Evolutionary conservation across 2,329 filamentous ascomycete genomes (phyloP), one percentile per base, ranked within the genome.

Genomic region (Nigrospora sphaerica): DNA sequence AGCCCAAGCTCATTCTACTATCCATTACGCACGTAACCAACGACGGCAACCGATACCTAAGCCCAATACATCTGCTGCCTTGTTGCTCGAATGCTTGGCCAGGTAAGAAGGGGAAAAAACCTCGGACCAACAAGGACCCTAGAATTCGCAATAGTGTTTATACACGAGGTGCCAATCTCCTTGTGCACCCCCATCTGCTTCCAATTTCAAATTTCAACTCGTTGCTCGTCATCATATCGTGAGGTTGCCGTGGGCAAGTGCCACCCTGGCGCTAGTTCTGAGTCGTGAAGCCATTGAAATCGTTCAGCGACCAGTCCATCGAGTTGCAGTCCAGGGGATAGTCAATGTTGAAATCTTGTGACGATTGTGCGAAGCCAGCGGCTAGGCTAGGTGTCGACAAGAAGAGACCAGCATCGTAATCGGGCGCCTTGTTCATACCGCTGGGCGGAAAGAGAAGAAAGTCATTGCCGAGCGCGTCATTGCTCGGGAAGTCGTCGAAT

Each of bases 401-500:
- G 50, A 80, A 80, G 3, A 80, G 64, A 2, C 66, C 48, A 18
- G 49, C 59, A 38, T 74, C 68, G 37, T 69, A 67, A 9, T 66
- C 63, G 12, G 64, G 58, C 4, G 61, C 52, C 58, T 77, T 75
- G 44, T 62, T 60, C 44, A 66, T 59, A 32, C 58, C 57, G 12
- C 54, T 56, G 14, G 62, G 45, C 3, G 75, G 74, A 57, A 77
- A 88, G 14, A 89, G 73, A 16, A 78, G 75, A 55, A 88, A 89
- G 62, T 88, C 85, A 12, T 63, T 67, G n/a, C 68, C 67, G 19
- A 71, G 66, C 11, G 62, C 67, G n/a, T 61, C 67, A 41, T 65
- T 66, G 32, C 68, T 65, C n/a, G 54, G 59, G 33, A 68, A 69
- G 31, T 83, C 81, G 36, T 79, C 77, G 54, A 81, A 86, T 35